phyloP scores from a whole-genome alignment of 169 alveolate species.

The Theileria parva region DNA sequence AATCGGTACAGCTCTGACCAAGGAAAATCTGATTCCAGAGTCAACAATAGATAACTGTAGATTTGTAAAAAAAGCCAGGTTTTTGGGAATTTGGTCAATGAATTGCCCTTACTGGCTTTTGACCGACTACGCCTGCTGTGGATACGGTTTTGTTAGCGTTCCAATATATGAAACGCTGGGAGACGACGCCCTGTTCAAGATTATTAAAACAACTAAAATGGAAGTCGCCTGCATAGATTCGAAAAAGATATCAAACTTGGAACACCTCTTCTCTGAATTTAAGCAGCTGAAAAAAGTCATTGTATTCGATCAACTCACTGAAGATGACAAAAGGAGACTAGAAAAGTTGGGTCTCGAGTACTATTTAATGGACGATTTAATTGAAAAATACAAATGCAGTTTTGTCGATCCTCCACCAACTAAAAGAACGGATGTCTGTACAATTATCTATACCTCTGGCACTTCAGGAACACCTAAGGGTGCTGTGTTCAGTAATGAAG shows the following conservation, averaged over 20 bases:
- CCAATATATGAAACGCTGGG: constrained; percentile 79
- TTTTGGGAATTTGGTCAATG: constrained; percentile 76
- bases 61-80: constrained; percentile 37
- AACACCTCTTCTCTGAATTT: constrained; percentile 34
- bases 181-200: constrained; percentile 53
- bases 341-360: constrained; percentile 6
- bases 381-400: constrained; percentile 34
- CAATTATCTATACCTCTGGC: constrained; percentile 87
- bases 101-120: constrained; percentile 76
- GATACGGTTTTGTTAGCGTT: constrained; percentile 71
- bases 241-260: constrained; percentile 58
- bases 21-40: constrained; percentile 31
- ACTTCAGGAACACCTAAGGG: constrained; percentile 97
- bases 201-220: constrained; percentile 65
- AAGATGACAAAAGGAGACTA: constrained; percentile 27
- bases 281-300: constrained; percentile 47
- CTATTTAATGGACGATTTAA: constrained; percentile 40
- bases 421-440: constrained; percentile 46
- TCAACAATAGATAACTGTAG: constrained; percentile 26
- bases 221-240: constrained; percentile 70
- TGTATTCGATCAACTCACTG: constrained; percentile 53
- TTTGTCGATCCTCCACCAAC: constrained; percentile 25
- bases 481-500: constrained; percentile 86
- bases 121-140: constrained; percentile 74
- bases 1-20: constrained; percentile 57